Evolutionary conservation across 192 early-diverging fungal genomes (phyloP), one percentile per base, ranked within the genome.

Genomic region (Powellomyces hirtus): DNA sequence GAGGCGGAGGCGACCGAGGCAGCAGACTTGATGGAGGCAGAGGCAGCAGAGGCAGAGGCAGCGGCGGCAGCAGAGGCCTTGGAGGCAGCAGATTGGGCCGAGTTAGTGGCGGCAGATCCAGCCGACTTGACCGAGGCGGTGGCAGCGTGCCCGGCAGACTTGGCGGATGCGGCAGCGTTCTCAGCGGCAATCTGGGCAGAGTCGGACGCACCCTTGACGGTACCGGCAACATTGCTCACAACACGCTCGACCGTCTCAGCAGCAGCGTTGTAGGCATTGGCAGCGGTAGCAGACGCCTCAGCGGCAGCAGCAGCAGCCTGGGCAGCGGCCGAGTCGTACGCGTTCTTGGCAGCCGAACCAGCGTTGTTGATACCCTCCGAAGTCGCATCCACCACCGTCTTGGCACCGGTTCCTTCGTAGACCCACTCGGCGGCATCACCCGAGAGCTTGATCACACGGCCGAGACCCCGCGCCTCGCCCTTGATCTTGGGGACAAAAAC

Each of bases 241-340:
- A 63, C 44, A n/a, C 62, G 62, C 27, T 26, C 35, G 7, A 38
- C 59, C 13, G 59, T 26, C 18, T 75, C 81, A 70, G 82, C 75
- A 45, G 78, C 77, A 75, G 79, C 68, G 73, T 73, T 64, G 66
- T 75, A 73, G 66, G 83, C 78, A 56, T 78, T 49, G 59, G 76
- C 77, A 36, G 74, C 79, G 42, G 80, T 68, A 49, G 76, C 75
- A 2, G 53, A 26, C 30, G 75, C 73, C 56, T 80, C 77, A 62
- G 76, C 72, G 58, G 81, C 83, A 78, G 77, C 77, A 56, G 80
- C 50, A 58, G 76, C 77, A 36, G 74, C 79, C 38, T 78, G 68
- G 51, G 76, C 75, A 2, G 53, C 18, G 35, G 75, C 73, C 56
- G 83, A 75, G 66, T 78, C 72, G 58, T 78, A 80, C 76, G 77